phyloP scores from a whole-genome alignment of 257 asterid species.

The Fraxinus americana region DNA sequence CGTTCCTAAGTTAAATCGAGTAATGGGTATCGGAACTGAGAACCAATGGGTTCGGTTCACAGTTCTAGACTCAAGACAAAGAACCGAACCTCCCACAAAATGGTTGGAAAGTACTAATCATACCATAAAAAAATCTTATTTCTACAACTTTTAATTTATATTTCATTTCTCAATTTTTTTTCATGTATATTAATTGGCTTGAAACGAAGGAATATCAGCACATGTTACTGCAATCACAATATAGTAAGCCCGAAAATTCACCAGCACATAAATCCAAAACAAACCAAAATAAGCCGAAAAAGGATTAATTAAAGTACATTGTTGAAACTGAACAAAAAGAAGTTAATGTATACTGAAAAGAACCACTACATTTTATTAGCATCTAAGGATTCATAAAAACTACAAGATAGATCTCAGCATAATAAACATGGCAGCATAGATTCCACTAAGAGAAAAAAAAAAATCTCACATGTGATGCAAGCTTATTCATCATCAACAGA shows the following conservation, averaged over 20 bases:
- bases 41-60: too few species aligned
- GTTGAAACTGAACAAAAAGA: background rate
- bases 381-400: background rate
- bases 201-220: background rate
- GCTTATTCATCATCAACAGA: background rate
- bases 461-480: background rate
- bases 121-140: too few species aligned
- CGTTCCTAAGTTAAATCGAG: too few species aligned
- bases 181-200: too few species aligned
- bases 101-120: too few species aligned
- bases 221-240: background rate
- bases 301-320: background rate
- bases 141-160: too few species aligned
- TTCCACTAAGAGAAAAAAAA: background rate
- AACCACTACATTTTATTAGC: background rate
- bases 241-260: background rate
- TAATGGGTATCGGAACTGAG: too few species aligned
- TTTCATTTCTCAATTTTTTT: too few species aligned
- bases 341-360: background rate
- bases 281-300: background rate
- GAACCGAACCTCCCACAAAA: too few species aligned
- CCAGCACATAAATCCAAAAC: background rate
- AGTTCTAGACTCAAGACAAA: too few species aligned
- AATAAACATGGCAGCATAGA: background rate
- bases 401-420: background rate